Evolutionary conservation across 257 asterid genomes (phyloP).

Genomic region (Solanum paucissectum): DNA sequence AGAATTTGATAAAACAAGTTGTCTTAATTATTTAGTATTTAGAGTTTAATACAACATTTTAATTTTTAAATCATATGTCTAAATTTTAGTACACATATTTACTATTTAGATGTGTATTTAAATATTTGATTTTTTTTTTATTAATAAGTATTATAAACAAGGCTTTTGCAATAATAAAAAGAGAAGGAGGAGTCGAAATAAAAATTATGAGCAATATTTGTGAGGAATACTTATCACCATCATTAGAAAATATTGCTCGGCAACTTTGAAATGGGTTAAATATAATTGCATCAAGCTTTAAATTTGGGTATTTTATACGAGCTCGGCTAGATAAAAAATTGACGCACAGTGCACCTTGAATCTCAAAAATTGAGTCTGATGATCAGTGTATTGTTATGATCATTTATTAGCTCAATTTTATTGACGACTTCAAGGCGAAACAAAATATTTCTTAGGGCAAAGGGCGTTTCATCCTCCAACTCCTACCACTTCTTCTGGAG

Average conservation of each 20-base stretch:
- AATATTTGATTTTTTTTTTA: neutral
- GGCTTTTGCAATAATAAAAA: neutral
- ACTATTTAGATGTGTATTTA: neutral
- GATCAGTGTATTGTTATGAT: neutral
- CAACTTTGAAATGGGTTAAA: neutral
- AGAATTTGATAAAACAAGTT: neutral
- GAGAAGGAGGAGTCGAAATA: neutral
- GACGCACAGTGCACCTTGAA: neutral
- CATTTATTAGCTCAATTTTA: neutral
- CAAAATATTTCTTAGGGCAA: neutral
- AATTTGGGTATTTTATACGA: neutral
- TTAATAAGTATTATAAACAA: neutral
- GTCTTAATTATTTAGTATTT: neutral
- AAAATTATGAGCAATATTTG: neutral
- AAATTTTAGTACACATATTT: neutral
- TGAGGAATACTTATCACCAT: neutral
- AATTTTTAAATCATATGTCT: neutral
- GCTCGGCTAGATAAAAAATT: neutral
- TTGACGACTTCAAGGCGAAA: neutral
- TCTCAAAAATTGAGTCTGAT: neutral
- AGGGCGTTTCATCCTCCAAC: neutral
- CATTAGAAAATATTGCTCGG: neutral
- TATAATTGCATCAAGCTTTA: neutral
- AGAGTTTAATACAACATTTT: neutral
- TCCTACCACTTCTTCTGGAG: neutral